Base-by-base conservation (phyloP, 352 stramenopile genomes). In the Globisporangium lucens region DNA sequence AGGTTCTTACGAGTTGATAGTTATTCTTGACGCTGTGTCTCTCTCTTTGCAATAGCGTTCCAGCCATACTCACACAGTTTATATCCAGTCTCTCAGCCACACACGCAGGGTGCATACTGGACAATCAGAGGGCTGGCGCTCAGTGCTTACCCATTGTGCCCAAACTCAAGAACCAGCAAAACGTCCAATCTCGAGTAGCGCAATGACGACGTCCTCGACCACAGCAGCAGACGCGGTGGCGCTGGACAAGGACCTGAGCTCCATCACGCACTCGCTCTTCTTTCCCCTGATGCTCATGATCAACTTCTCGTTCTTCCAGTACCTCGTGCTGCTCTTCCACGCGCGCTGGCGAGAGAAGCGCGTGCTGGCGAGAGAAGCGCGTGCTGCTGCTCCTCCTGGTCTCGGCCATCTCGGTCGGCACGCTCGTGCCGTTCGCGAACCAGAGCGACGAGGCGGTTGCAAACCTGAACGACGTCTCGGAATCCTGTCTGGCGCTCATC, bases 291-390 rank as follows among this genome's bases (percentile, higher is more conserved):
- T 79, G 20, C 64, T 82, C 6, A 49, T 79, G 2, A 30, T 80
- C 35, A 70, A 80, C 38, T 70, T 74, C 1, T 74, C 71, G 36
- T 52, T 78, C 10, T 82, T 79, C 43, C 73, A 82, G 35, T 78
- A 76, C n/a, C 70, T 82, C 2, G 4, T 78, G 17, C 58, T 68
- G 13, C 56, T 79, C 36, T 82, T 77, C 68, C 75, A 73, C 38
- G 8, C 35, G 4, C 66, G 63, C 29, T 66, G 67, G 20, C 67
- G 70, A 24, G 70, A 82, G 61, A 29, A 69, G 10, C 75, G 72
- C 8, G 70, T 76, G 2, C 60, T 69, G 15, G 20, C 67, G 70
- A 24, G 70, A 82, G 61, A 29, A 69, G 10, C 75, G 72, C 8
- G 70, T 76, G 2, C 60, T 69, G 15, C 61, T 79, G 22, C 30